Evolutionary conservation across 345 rosid genomes (phyloP), one percentile per base, ranked within the genome.

Genomic region (sweet orange (Citrus sinensis)): DNA sequence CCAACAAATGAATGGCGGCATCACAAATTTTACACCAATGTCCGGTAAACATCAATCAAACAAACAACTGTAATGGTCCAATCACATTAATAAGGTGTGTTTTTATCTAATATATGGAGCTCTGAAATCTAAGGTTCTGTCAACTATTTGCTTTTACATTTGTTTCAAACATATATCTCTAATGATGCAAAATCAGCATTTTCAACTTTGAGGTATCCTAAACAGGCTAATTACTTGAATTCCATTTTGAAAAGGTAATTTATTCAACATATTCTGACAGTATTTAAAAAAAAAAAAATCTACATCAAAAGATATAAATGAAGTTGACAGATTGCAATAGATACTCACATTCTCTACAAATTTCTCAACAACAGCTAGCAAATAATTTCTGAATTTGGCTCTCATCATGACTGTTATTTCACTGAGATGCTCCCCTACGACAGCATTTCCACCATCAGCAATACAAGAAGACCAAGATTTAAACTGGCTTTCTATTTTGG

Each of bases 321-420:
- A 30, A 65, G 25, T 51, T 65, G 24, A 32, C 32, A 37, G 19
- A 42, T 46, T 37, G 39, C 5, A 32, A 6, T 49, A 25, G 72
- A 34, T 71, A 88, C 92, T 82, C 35, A 95, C 99, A 89, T 94
- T 96, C 80, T 92, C 98, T 4, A 88, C 91, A 40, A 96, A 94
- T 81, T 94, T 96, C 85, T 96, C 99, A 72, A 96, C 94, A 35
- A 94, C 88, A 1, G 97, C 98, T 88, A 94, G 97, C 78, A 85
- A 85, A 83, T 90, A 91, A 76, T 89, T 87, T 80, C 97, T 88
- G 87, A 94, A 94, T 71, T 96, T 91, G 16, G 98, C 86, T 83
- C 95, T 86, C 83, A 96, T 84, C 91, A 94, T 86, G 56, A 96
- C 98, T 16, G 98, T 91, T 78, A 94, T 92, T 81, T 92, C 99